Evolutionary conservation across 2,329 filamentous ascomycete genomes (phyloP), one percentile per base, ranked within the genome.

Genomic region (Xylariales sp.): DNA sequence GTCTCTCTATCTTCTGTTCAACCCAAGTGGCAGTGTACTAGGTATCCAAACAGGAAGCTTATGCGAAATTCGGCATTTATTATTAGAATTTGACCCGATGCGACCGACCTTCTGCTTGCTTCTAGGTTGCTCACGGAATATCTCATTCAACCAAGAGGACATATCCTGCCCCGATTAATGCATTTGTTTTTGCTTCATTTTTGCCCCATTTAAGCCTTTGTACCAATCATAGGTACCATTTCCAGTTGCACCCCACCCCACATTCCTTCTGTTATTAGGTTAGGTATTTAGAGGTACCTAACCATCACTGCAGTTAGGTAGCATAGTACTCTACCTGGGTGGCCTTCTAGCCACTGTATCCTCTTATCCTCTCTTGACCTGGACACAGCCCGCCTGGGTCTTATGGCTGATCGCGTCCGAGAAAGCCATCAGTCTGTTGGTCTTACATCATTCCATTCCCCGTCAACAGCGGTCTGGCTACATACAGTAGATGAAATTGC

Each of bases 381-480:
- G 39, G 41, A 57, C 36, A 55, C 14, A 48, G 39, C 39, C 46
- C 23, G n/a, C 50, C 23, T 23, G 23, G 23, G 23, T 16, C 7
- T 23, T 36, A 23, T 41, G 48, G 55, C 58, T 65, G 65, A 64
- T 68, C 58, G 23, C 62, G 61, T 64, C 59, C 59, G 43, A 50
- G 53, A 57, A 53, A 41, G 10, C 49, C 50, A 12, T 45, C 53
- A 46, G 46, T 56, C 64, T 62, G 61, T 61, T 70, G 63, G 66
- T 62, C 66, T 65, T 69, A 64, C 66, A 69, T 69, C 60, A 70
- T 69, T 69, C 49, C 59, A 59, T 58, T 54, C 48, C 58, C 41
- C 36, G 46, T 62, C 39, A 28, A 18, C 57, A 39, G 62, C 49
- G 59, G 50, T 53, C 46, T 50, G 45, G 50, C 34, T 55, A 34